These are phyloP conservation scores for Solanum etuberosum DNA, from an alignment of 257 asterid species.

Conservation along the genomic window DNA sequence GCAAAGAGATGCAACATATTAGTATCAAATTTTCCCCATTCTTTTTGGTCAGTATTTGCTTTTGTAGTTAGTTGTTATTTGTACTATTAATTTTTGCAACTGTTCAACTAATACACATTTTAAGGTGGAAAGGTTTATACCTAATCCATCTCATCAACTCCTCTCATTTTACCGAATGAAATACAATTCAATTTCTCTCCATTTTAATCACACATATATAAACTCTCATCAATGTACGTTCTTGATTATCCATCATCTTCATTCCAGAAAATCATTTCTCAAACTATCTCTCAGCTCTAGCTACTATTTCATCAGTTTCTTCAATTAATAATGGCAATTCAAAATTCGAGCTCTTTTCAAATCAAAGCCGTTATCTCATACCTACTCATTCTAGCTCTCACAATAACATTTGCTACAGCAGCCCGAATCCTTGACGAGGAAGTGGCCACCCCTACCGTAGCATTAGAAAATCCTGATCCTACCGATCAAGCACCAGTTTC, in stretches of 20 bases:
- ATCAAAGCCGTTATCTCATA: background rate
- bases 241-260: background rate
- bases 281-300: background rate
- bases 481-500: background rate
- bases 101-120: background rate
- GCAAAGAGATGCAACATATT: background rate
- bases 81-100: background rate
- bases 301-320: background rate
- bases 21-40: background rate
- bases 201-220: background rate
- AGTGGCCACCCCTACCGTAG: slow-evolving; percentile 4
- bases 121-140: background rate
- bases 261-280: background rate
- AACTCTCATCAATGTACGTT: background rate
- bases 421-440: slow-evolving; percentile 28
- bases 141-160: slow-evolving; percentile 3
- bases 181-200: background rate
- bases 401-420: slow-evolving; percentile 8
- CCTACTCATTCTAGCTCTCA: slow-evolving; percentile 13
- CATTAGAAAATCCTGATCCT: slow-evolving; percentile 2
- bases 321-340: background rate
- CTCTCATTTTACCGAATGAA: background rate
- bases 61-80: background rate
- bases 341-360: background rate
- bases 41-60: background rate